Percentiles rank a stretch among this genome's conserved stretches.
These are phyloP conservation scores for Quercus variabilis DNA, from an alignment of 306 rosid genomes.

Conservation along the genomic window DNA sequence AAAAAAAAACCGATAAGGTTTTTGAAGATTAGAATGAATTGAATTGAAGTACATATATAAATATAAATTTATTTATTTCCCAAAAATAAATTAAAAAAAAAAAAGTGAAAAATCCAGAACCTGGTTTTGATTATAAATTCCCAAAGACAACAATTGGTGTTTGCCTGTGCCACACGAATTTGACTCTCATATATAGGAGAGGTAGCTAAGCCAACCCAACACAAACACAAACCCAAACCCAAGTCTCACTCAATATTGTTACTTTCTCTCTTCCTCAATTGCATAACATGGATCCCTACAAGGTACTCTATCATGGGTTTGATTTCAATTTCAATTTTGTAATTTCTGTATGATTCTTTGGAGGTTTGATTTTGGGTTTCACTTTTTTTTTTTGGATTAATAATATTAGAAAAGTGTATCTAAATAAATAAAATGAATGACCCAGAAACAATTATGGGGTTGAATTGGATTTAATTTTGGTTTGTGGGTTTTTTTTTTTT, in stretches of 20 bases:
- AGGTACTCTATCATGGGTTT: constrained; percentile 31
- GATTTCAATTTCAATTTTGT: background rate
- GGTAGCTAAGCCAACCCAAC: background rate
- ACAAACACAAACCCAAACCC: too few species aligned
- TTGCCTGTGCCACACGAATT: too few species aligned
- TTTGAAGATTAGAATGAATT: background rate
- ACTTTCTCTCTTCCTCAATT: constrained; percentile 1
- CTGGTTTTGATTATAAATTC: background rate
- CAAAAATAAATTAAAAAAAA: background rate
- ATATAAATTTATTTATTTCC: background rate
- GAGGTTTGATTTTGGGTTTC: background rate
- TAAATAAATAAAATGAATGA: too few species aligned
- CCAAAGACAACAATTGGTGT: too few species aligned
- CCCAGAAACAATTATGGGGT: too few species aligned
- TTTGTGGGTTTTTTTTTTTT: too few species aligned
- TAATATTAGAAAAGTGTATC: too few species aligned
- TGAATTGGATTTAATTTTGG: too few species aligned
- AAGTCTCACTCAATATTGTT: background rate
- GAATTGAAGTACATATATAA: background rate
- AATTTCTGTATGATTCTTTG: background rate
- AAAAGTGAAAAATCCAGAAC: background rate
- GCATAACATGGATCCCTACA: constrained; percentile 76
- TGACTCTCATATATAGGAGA: too few species aligned
- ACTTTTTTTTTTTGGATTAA: background rate
- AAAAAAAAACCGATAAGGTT: background rate